Conservation (phyloP, 495 filamentous ascomycete species). For the Immersiella caudata region DNA sequence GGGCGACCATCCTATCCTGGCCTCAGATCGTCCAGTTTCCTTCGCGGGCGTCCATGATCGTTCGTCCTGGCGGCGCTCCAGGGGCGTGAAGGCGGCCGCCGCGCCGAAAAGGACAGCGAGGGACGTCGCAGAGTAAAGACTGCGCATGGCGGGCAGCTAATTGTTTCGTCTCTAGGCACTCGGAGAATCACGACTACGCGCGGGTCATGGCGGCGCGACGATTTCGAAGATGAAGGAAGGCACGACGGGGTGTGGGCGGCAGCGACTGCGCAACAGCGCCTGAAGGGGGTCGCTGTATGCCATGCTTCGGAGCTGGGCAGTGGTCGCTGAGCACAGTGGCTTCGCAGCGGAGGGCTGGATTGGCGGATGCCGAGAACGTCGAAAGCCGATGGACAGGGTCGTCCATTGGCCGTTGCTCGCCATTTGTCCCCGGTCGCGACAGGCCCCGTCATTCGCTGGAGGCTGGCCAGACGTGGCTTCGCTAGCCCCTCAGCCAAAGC, state of each 20-base stretch:
- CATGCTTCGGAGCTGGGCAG: not conserved
- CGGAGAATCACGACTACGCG: not conserved
- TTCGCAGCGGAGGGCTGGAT: not conserved
- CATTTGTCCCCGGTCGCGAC: not conserved
- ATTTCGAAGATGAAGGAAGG: slow-evolving; percentile 2
- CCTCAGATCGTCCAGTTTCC: slow-evolving; percentile 17
- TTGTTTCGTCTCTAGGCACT: not conserved
- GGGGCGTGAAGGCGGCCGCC: slow-evolving; percentile 19
- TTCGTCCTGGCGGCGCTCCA: slow-evolving; percentile 2
- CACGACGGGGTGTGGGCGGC: not conserved
- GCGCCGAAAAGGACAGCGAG: not conserved
- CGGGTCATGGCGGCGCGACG: not conserved
- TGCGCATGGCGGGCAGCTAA: slow-evolving; percentile 3
- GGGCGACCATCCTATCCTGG: slow-evolving; percentile 20
- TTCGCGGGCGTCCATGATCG: slow-evolving; percentile 20
- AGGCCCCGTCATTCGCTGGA: slow-evolving; percentile 5
- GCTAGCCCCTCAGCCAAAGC: slow-evolving; percentile 10
- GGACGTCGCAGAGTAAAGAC: not conserved
- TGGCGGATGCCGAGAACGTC: not conserved
- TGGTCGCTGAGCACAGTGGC: not conserved
- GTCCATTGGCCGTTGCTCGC: not conserved
- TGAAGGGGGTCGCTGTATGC: not conserved
- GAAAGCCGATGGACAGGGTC: slow-evolving; percentile 1
- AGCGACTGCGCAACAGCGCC: not conserved
- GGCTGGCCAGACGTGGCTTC: slow-evolving; percentile 5